These are phyloP conservation scores for Ustilago shanxiensis DNA, from an alignment of 1,284 basidiomycete genomes.

Conservation along the genomic window DNA sequence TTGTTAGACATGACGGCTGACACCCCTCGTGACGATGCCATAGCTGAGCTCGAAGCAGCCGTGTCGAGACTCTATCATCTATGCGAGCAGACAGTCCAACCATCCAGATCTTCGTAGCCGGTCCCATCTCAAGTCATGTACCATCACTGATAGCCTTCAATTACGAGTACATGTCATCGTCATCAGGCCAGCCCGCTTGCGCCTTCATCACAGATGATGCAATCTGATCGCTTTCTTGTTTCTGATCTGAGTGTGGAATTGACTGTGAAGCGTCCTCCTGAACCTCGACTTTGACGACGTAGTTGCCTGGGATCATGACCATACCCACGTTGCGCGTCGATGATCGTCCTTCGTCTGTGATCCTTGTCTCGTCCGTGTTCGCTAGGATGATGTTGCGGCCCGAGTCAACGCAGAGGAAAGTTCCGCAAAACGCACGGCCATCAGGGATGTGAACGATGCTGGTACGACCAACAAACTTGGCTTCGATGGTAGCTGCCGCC, in stretches of 20 bases:
- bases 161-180: slow-evolving; percentile 38
- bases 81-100: slow-evolving; percentile 3
- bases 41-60: slow-evolving; percentile 21
- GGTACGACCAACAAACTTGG: slow-evolving; percentile 44
- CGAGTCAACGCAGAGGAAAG: slow-evolving; percentile 57
- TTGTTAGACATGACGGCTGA: slow-evolving; percentile 12
- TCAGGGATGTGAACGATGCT: slow-evolving; percentile 55
- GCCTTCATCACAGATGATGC: slow-evolving; percentile 6
- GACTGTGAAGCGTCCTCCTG: slow-evolving; percentile 16
- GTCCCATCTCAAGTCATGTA: no score
- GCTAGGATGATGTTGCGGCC: slow-evolving; percentile 56
- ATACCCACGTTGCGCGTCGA: slow-evolving; percentile 56
- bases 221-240: not conserved
- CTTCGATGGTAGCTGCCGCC: slow-evolving; percentile 23
- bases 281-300: slow-evolving; percentile 49
- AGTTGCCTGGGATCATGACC: slow-evolving; percentile 59
- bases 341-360: slow-evolving; percentile 11
- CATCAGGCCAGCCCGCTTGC: slow-evolving; percentile 40
- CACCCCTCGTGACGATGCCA: not conserved
- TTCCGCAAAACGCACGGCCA: slow-evolving; percentile 60
- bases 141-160: not conserved
- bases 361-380: slow-evolving; percentile 43
- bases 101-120: not conserved
- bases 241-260: not conserved
- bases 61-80: slow-evolving; percentile 15